A percentile compares a stretch with the other conserved stretches of the same genome.
Conservation (phyloP, 1,284 basidiomycete genomes). For the Lentinula novae-zelandiae region DNA sequence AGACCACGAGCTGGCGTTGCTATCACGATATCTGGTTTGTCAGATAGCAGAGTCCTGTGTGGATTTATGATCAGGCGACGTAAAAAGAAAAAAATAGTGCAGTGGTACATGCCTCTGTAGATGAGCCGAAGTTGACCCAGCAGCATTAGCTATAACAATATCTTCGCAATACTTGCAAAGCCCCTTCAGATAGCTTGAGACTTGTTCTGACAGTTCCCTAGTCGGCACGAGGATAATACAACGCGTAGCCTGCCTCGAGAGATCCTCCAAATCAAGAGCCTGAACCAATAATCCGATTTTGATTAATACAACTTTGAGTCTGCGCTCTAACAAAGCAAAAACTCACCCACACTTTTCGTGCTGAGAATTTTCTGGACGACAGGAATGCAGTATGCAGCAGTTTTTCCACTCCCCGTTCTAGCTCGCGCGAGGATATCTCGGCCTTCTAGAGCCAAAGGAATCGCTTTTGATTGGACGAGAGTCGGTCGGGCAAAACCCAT, state of each 20-base stretch:
- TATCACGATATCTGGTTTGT: conserved; percentile 90
- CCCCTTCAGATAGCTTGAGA: conserved; percentile 65
- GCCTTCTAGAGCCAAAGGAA: conserved; percentile 86
- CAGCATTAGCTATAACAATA: conserved; percentile 76
- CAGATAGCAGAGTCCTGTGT: conserved; percentile 72
- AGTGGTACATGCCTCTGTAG: conserved; percentile 62
- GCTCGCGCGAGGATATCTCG: conserved; percentile 93
- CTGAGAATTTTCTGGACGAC: conserved; percentile 86
- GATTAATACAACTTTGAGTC: neutral
- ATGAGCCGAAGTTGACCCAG: conserved; percentile 68
- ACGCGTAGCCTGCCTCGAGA: conserved; percentile 59
- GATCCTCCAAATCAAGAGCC: conserved; percentile 36
- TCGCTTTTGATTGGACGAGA: conserved; percentile 75
- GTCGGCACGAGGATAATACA: conserved; percentile 93
- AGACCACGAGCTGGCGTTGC: conserved; percentile 89
- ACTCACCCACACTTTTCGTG: conserved; percentile 69
- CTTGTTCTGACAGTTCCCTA: conserved; percentile 90
- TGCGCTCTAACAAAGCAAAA: conserved; percentile 2
- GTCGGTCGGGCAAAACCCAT: conserved; percentile 82
- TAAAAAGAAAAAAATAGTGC: neutral
- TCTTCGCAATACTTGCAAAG: conserved; percentile 78
- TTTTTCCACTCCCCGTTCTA: conserved; percentile 96
- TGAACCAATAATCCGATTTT: conserved; percentile 15
- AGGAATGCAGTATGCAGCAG: conserved; percentile 93
- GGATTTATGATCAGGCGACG: neutral